Percentiles rank a stretch among this genome's conserved stretches.
Conservation (phyloP, 495 filamentous ascomycete species). For the Trichoderma reesei region DNA sequence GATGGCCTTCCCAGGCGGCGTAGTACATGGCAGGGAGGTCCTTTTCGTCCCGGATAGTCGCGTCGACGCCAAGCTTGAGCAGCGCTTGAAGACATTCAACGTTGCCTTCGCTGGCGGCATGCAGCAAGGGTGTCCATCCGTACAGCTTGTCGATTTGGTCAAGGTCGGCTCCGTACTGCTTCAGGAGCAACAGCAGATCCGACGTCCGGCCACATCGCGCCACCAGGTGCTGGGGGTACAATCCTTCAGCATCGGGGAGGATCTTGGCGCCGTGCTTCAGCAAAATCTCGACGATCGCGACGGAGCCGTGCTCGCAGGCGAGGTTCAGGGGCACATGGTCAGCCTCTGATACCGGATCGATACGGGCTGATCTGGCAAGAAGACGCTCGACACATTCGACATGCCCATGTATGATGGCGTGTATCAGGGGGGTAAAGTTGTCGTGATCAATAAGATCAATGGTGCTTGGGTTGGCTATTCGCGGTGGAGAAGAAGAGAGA, state of each 20-base stretch:
- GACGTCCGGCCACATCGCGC: slow-evolving; percentile 80
- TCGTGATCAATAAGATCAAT: slow-evolving; percentile 87
- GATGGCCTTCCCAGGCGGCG: slow-evolving; percentile 94
- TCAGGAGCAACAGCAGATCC: slow-evolving; percentile 64
- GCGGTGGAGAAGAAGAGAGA: background rate
- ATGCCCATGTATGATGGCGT: slow-evolving; percentile 81
- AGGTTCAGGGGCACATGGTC: slow-evolving; percentile 93
- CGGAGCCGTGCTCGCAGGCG: slow-evolving; percentile 84
- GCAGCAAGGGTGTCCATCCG: slow-evolving; percentile 92
- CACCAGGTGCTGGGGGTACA: slow-evolving; percentile 96
- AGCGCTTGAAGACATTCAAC: slow-evolving; percentile 75
- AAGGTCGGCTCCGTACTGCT: slow-evolving; percentile 81
- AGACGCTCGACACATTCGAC: slow-evolving; percentile 68
- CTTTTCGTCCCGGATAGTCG: slow-evolving; percentile 79
- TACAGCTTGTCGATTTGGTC: slow-evolving; percentile 91
- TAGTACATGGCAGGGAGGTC: slow-evolving; percentile 93
- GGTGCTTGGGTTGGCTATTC: slow-evolving; percentile 42
- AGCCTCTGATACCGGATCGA: slow-evolving; percentile 70
- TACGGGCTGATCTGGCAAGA: slow-evolving; percentile 58
- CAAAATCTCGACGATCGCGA: slow-evolving; percentile 71
- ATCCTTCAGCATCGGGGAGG: slow-evolving; percentile 85
- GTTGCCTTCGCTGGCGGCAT: slow-evolving; percentile 94
- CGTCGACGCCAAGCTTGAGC: slow-evolving; percentile 62
- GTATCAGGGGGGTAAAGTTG: slow-evolving; percentile 93
- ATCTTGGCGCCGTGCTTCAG: slow-evolving; percentile 68